phyloP scores from a whole-genome alignment of 768 basidiomycete genomes.

The Russula lepida region DNA sequence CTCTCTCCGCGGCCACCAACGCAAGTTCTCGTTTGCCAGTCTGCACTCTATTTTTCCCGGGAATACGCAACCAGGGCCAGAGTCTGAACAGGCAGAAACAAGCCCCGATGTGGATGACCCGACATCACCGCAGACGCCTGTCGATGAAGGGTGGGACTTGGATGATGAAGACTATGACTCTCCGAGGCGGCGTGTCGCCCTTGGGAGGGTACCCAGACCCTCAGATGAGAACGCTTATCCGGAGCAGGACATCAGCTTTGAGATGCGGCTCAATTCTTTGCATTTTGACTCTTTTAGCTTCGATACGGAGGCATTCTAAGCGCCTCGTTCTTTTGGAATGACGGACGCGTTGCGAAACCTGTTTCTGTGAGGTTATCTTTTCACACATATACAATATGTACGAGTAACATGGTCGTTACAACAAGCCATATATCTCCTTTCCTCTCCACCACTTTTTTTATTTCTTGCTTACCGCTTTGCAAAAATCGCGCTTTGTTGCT shows the following conservation, averaged over 20 bases:
- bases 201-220: background rate
- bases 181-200: conserved; percentile 7
- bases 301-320: conserved; percentile 47
- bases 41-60: conserved; percentile 28
- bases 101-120: background rate
- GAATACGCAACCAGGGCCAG: conserved; percentile 9
- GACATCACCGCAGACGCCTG: background rate
- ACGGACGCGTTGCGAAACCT: conserved; percentile 1
- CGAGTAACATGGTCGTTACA: conserved; percentile 10
- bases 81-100: background rate
- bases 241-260: conserved; percentile 39
- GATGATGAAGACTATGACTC: conserved; percentile 17
- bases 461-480: background rate
- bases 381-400: conserved; percentile 6
- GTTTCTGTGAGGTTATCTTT: background rate
- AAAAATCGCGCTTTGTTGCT: conserved; percentile 5
- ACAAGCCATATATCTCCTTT: background rate
- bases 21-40: conserved; percentile 29
- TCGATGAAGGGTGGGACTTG: conserved; percentile 13
- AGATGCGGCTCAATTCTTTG: conserved; percentile 64
- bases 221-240: background rate
- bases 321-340: conserved; percentile 17
- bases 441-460: background rate
- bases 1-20: conserved; percentile 26
- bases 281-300: conserved; percentile 68